Conservation (phyloP, 1,139 yeast species). For the Geotrichum fermentans region DNA sequence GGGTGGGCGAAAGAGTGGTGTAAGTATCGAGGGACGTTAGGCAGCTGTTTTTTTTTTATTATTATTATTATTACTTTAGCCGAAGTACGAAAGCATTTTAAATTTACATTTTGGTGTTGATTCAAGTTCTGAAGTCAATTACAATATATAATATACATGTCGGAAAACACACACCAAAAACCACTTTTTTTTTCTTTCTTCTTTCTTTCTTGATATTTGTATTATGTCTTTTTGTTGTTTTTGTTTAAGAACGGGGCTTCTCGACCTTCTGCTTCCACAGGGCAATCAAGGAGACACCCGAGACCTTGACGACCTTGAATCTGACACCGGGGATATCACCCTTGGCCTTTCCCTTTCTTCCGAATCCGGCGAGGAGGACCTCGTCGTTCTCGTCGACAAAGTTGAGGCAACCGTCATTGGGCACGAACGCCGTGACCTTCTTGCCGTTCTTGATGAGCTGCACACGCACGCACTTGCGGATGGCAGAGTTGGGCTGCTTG, state of each 20-base stretch:
- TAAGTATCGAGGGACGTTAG: constrained; percentile 64
- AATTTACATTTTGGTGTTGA: no score
- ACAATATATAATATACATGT: constrained; percentile 5
- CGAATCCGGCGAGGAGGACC: constrained; percentile 99
- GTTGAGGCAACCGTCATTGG: constrained; percentile 99
- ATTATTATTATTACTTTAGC: no score
- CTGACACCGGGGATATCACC: constrained; percentile 99
- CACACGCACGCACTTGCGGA: constrained; percentile 99
- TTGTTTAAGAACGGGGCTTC: constrained; percentile 94
- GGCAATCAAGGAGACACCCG: constrained; percentile 99
- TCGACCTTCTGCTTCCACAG: constrained; percentile 99
- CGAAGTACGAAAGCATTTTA: no score
- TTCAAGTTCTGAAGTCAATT: no score
- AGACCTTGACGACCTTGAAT: constrained; percentile 99
- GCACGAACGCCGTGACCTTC: constrained; percentile 99
- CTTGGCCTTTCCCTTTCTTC: constrained; percentile 99
- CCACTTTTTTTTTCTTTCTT: not conserved
- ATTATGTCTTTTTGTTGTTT: not conserved
- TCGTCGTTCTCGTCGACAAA: constrained; percentile 99
- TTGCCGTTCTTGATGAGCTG: constrained; percentile 99
- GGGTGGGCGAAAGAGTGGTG: constrained; percentile 56
- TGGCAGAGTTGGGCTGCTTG: constrained; percentile 99
- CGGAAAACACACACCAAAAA: not conserved
- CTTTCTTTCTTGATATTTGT: not conserved
- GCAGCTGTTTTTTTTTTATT: not conserved